A percentile compares a stretch with the other conserved stretches of the same genome.
These are phyloP conservation scores for Magnusiomyces paraingens DNA, from an alignment of 1,139 yeast genomes.

Conservation along the genomic window DNA sequence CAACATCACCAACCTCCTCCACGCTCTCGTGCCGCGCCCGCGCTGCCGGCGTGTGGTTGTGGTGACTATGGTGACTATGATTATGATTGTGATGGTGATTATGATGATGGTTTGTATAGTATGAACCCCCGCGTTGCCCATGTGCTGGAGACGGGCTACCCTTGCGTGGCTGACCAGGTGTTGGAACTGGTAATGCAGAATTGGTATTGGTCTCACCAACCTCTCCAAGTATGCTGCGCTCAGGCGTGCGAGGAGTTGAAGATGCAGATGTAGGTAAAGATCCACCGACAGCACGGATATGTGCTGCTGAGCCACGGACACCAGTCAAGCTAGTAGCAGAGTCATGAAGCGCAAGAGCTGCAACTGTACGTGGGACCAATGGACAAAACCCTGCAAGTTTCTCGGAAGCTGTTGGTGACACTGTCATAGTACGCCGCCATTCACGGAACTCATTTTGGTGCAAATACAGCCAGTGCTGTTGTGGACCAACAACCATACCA, in stretches of 20 bases:
- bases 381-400: conserved; percentile 73
- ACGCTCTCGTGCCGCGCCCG: no score
- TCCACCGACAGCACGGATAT: background rate
- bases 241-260: conserved; percentile 57
- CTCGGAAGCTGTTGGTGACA: conserved; percentile 63
- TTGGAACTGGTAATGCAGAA: conserved; percentile 79
- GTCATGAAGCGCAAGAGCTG: background rate
- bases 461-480: conserved; percentile 95
- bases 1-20: no score
- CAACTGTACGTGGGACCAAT: conserved; percentile 41
- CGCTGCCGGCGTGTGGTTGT: no score
- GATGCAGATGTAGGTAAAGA: background rate
- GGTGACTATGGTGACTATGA: no score
- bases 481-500: conserved; percentile 99
- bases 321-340: conserved; percentile 27
- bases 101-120: no score
- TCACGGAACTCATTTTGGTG: conserved; percentile 95
- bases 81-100: no score
- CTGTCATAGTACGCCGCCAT: conserved; percentile 91
- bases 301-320: conserved; percentile 24
- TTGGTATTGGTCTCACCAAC: conserved; percentile 50
- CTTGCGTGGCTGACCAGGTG: conserved; percentile 97
- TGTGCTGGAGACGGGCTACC: conserved; percentile 19
- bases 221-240: conserved; percentile 68
- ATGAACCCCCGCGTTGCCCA: no score